Percentiles rank a stretch among this genome's conserved stretches.
These are phyloP conservation scores for Amphichorda felina DNA, from an alignment of 2,329 filamentous ascomycete genomes.

Conservation along the genomic window DNA sequence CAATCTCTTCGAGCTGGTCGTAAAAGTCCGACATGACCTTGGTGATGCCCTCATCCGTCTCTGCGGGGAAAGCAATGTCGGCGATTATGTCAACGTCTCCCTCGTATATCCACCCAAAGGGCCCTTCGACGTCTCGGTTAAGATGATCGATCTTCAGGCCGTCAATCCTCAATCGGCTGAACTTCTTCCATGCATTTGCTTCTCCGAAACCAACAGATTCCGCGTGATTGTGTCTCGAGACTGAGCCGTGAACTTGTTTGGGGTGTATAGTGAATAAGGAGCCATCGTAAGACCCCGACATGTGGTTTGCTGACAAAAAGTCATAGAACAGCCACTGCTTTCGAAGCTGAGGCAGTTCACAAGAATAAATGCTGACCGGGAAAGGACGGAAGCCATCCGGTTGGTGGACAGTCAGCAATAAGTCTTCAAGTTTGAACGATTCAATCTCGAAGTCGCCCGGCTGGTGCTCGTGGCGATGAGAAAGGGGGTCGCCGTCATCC, in stretches of 20 bases:
- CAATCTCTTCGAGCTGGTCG: conserved; percentile 86
- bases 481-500: conserved; percentile 66
- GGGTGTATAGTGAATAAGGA: conserved; percentile 97
- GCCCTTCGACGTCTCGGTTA: conserved; percentile 83
- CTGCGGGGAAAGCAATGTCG: conserved; percentile 87
- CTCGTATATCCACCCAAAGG: conserved; percentile 96
- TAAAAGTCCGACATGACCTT: conserved; percentile 98
- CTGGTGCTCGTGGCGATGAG: conserved; percentile 76
- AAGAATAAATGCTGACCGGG: conserved; percentile 89
- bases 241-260: conserved; percentile 73
- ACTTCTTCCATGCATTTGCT: conserved; percentile 81
- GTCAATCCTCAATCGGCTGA: conserved; percentile 84
- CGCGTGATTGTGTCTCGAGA: conserved; percentile 44
- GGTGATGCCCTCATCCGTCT: conserved; percentile 76
- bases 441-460: conserved; percentile 96
- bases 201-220: conserved; percentile 47
- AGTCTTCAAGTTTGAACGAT: conserved; percentile 89
- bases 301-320: conserved; percentile 87
- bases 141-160: conserved; percentile 91
- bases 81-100: conserved; percentile 94
- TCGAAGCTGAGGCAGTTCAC: conserved; percentile 80
- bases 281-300: conserved; percentile 90
- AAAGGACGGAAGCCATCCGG: conserved; percentile 88
- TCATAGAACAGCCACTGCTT: conserved; percentile 99
- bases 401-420: conserved; percentile 85